A percentile compares a stretch with the other conserved stretches of the same genome.
phyloP scores from a whole-genome alignment of 106 monocot species.

The Triglochin maritima region DNA sequence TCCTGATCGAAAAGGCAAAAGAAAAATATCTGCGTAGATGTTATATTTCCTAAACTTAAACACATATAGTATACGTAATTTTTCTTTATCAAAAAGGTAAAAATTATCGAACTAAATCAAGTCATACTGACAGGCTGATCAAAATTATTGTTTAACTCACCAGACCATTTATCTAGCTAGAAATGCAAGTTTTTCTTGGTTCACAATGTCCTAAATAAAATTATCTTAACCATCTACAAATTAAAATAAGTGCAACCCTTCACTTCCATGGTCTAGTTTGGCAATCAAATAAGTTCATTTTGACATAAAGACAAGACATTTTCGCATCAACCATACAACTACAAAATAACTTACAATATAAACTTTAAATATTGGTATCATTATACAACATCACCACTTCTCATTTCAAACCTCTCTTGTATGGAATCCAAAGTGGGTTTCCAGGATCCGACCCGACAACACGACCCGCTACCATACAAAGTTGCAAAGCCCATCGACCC shows the following conservation, averaged over 20 bases:
- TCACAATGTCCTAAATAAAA: too few species aligned
- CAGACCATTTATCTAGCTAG: too few species aligned
- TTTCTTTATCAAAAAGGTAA: too few species aligned
- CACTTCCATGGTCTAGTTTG: neutral
- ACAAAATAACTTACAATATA: neutral
- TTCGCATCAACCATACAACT: neutral
- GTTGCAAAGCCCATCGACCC: neutral
- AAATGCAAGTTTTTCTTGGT: too few species aligned
- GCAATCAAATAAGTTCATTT: neutral
- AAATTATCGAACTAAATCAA: too few species aligned
- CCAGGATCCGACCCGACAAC: slow-evolving; percentile 25
- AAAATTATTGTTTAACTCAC: too few species aligned
- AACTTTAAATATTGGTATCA: neutral
- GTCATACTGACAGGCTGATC: too few species aligned
- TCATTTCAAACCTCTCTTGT: slow-evolving; percentile 35
- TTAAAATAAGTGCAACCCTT: neutral
- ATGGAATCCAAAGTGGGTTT: slow-evolving; percentile 65
- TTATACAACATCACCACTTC: neutral
- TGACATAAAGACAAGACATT: too few species aligned
- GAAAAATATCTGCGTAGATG: too few species aligned
- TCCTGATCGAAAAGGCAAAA: too few species aligned
- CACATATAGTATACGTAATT: too few species aligned
- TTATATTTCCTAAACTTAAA: too few species aligned
- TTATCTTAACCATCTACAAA: neutral
- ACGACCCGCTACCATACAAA: neutral